Conservation (phyloP, 108 stramenopile species). For the Stephanodiscus minutulus region DNA sequence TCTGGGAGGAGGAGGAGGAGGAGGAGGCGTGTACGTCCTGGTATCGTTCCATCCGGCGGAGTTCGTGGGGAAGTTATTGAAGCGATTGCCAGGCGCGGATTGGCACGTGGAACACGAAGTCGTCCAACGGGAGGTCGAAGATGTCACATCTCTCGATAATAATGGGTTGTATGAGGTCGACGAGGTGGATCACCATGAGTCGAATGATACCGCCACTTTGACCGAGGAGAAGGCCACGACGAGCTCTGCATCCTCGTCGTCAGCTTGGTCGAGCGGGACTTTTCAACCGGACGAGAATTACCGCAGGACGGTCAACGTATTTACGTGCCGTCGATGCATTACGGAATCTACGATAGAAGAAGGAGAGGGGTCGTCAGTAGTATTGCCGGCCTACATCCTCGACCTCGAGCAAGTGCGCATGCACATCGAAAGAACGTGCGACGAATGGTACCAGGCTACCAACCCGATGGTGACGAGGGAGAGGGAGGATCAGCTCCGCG, state of each 20-base stretch:
- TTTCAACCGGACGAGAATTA: constrained; percentile 57
- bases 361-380: no score
- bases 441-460: constrained; percentile 66
- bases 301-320: constrained; percentile 56
- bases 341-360: background rate
- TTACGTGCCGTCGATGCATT: constrained; percentile 42
- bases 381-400: constrained; percentile 20
- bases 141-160: constrained; percentile 15
- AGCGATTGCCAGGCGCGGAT: constrained; percentile 68
- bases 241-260: constrained; percentile 5
- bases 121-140: constrained; percentile 67
- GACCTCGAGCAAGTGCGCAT: constrained; percentile 47
- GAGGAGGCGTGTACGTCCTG: constrained; percentile 69
- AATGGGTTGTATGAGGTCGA: background rate
- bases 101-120: constrained; percentile 62
- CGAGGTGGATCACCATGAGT: background rate
- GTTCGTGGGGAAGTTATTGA: constrained; percentile 58
- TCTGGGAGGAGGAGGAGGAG: no score
- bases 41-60: constrained; percentile 77
- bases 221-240: background rate
- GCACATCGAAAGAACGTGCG: constrained; percentile 64
- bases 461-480: constrained; percentile 72
- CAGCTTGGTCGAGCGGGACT: constrained; percentile 51
- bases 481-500: constrained; percentile 49
- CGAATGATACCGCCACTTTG: background rate